Evolutionary conservation across 805 yeast species (phyloP).

Genomic region (Lipomyces spencermartinsiae): DNA sequence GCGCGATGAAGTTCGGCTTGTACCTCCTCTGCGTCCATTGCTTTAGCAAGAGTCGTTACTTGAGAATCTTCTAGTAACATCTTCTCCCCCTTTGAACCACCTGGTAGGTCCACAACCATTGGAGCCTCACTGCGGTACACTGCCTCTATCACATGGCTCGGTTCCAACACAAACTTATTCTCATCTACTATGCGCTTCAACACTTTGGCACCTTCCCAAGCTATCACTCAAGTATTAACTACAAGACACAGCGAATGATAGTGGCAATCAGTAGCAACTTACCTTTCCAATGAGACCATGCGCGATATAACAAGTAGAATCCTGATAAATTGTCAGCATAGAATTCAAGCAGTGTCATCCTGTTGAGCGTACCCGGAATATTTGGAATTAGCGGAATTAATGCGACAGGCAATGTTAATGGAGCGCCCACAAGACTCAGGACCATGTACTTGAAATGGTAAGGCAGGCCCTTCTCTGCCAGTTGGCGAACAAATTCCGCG

Average conservation of each 20-base stretch:
- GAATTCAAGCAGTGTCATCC: background rate
- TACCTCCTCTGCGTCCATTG: slow-evolving; percentile 35
- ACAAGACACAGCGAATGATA: background rate
- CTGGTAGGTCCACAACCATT: slow-evolving; percentile 3
- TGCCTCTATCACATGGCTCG: slow-evolving; percentile 31
- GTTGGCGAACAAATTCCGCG: slow-evolving; percentile 50
- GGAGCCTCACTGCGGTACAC: slow-evolving; percentile 15
- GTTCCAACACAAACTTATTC: slow-evolving; percentile 49
- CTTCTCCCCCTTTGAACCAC: slow-evolving; percentile 13
- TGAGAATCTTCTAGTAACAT: slow-evolving; percentile 22
- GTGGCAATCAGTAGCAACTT: background rate
- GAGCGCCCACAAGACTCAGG: slow-evolving; percentile 64
- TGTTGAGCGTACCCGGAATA: slow-evolving; percentile 68
- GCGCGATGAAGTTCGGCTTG: slow-evolving; percentile 38
- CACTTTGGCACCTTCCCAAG: slow-evolving; percentile 75
- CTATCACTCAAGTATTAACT: slow-evolving; percentile 44
- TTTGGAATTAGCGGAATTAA: slow-evolving; percentile 87
- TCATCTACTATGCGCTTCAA: slow-evolving; percentile 60
- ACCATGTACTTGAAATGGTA: slow-evolving; percentile 64
- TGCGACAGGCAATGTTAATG: slow-evolving; percentile 80
- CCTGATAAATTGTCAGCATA: slow-evolving; percentile 14
- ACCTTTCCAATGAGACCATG: slow-evolving; percentile 77
- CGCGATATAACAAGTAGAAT: slow-evolving; percentile 78
- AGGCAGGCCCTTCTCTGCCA: slow-evolving; percentile 54
- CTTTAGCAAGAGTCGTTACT: slow-evolving; percentile 16